Percentiles rank a stretch among this genome's conserved stretches.
These are phyloP conservation scores for Flaveria brownii DNA, from an alignment of 129 eudicot species.

Conservation along the genomic window DNA sequence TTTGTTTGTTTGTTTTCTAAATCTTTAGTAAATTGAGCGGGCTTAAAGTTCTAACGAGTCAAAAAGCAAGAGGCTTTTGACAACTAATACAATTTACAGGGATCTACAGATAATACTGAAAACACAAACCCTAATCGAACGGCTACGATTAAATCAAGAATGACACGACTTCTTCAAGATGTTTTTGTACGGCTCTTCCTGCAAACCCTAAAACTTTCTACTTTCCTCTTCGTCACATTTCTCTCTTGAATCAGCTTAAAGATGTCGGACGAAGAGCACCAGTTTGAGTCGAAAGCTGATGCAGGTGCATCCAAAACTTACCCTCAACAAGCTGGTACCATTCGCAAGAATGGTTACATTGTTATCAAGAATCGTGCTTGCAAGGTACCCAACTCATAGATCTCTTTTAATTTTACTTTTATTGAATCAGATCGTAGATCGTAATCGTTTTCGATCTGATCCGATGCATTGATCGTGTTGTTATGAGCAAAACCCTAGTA, in stretches of 20 bases:
- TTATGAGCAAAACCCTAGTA: too few relatives aligned
- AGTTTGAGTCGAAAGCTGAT: conserved; percentile 51
- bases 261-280: conserved; percentile 54
- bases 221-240: conserved; percentile 1
- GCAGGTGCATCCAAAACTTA: conserved; percentile 54
- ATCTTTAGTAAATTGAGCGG: neutral
- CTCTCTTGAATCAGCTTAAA: conserved; percentile 1
- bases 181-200: conserved; percentile 14
- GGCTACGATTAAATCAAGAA: conserved; percentile 15
- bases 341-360: conserved; percentile 47
- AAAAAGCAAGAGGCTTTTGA: neutral
- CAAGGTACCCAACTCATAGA: conserved; percentile 35
- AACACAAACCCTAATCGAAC: conserved; percentile 1
- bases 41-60: neutral
- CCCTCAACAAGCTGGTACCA: conserved; percentile 58
- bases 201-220: conserved; percentile 3
- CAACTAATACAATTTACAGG: conserved; percentile 5
- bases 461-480: neutral
- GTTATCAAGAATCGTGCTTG: conserved; percentile 53
- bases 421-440: neutral
- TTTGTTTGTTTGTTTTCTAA: too few relatives aligned
- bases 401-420: neutral
- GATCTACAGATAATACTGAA: neutral
- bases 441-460: neutral
- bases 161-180: neutral